Evolutionary conservation across 2,329 filamentous ascomycete genomes (phyloP), one percentile per base, ranked within the genome.

Genomic region (Fusarium torulosum): DNA sequence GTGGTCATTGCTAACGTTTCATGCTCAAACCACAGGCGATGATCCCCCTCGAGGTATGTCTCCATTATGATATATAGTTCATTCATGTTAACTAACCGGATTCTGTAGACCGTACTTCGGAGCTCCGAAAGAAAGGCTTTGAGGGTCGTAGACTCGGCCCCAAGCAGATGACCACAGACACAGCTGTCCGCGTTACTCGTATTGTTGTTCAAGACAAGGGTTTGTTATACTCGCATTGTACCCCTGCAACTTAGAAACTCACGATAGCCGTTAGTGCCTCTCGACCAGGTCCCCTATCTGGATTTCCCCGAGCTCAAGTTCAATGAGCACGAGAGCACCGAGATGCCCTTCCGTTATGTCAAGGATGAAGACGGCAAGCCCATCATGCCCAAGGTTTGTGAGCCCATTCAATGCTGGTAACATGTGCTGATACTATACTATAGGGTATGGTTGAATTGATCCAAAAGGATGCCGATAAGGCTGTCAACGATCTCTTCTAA

Each of bases 321-420:
- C 78, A 93, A 92, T 77, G 90, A 96, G 76, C 90, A 97, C 75
- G 96, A 99, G 81, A 96, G 92, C 77, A 97, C 94, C 1, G 86
- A 97, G 79, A 98, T 99, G 96, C 96, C 96, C 1, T 99, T 99
- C 80, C 92, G 96, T 71, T 99, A 99, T 76, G 94, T 99, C 50
- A 90, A 87, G 75, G 90, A 86, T 51, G 81, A 87, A 13, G 83
- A 92, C 57, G 93, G 91, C 43, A 84, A 92, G 70, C 93, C 94
- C 1, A 89, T 97, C 59, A 97, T 99, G 94, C 96, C 96, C 21
- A 86, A 92, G 82, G 94, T 97, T 43, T 51, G 77, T 52, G 13
- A 11, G 29, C 7, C 19, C 7, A 21, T 8, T 29, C 7, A 21
- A 15, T 27, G 13, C n/a, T 31, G 10, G 13, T 13, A 25, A 20